Percentiles rank a stretch among this genome's conserved stretches.
phyloP scores from a whole-genome alignment of 2,329 filamentous ascomycete species.

The Penicillium sp. region DNA sequence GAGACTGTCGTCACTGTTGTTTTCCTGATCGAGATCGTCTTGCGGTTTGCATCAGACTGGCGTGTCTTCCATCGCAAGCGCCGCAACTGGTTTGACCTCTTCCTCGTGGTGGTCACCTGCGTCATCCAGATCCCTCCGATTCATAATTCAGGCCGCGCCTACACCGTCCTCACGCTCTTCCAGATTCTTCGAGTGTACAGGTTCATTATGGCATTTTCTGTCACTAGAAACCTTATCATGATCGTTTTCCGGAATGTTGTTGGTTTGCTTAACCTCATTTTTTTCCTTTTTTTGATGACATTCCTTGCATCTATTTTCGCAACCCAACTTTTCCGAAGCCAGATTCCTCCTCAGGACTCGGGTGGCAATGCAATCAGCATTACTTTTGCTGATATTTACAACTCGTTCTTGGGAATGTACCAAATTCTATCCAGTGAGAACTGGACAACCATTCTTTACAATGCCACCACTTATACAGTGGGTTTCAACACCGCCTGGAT shows the following conservation, averaged over 20 bases:
- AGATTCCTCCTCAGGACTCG: slow-evolving; percentile 68
- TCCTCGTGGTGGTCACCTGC: slow-evolving; percentile 76
- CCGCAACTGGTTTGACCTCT: slow-evolving; percentile 78
- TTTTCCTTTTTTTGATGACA: slow-evolving; percentile 95
- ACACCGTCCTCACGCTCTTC: slow-evolving; percentile 88
- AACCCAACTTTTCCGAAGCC: slow-evolving; percentile 85
- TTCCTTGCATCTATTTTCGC: slow-evolving; percentile 94
- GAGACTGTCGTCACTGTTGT: slow-evolving; percentile 77
- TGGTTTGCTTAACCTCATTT: slow-evolving; percentile 90
- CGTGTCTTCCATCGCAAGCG: slow-evolving; percentile 73
- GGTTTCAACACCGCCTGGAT: slow-evolving; percentile 81
- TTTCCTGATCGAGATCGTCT: slow-evolving; percentile 76
- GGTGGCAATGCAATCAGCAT: slow-evolving; percentile 66
- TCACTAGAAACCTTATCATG: slow-evolving; percentile 81
- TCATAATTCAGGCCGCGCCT: slow-evolving; percentile 68
- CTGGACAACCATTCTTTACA: slow-evolving; percentile 88
- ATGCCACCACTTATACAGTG: slow-evolving; percentile 70
- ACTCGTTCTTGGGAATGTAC: slow-evolving; percentile 97
- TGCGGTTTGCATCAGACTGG: slow-evolving; percentile 80
- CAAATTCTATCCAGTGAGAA: slow-evolving; percentile 94
- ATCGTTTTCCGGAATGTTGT: slow-evolving; percentile 87
- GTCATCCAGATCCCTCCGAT: slow-evolving; percentile 86
- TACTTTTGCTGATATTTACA: slow-evolving; percentile 88
- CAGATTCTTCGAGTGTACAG: slow-evolving; percentile 92
- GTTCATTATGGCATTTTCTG: slow-evolving; percentile 82